Conservation (phyloP, 768 basidiomycete species). For the Cyathus striatus region DNA sequence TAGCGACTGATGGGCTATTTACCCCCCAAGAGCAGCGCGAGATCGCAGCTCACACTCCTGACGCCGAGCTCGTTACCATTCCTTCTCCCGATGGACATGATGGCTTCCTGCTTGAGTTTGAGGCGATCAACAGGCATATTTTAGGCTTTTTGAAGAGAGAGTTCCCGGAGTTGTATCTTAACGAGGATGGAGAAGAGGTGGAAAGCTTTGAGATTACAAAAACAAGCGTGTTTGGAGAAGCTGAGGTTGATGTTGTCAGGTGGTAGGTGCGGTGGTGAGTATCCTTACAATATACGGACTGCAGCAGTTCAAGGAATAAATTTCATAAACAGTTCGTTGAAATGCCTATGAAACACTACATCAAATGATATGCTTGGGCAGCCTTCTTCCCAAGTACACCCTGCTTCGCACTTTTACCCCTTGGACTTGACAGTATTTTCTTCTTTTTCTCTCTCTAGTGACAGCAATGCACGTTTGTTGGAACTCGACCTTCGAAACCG, state of each 20-base stretch:
- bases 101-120: constrained; percentile 95
- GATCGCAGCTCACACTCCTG: constrained; percentile 75
- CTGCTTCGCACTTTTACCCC: no score
- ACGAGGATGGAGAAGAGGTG: constrained; percentile 35
- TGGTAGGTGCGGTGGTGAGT: no score
- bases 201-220: constrained; percentile 74
- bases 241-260: constrained; percentile 67
- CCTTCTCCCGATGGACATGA: constrained; percentile 91
- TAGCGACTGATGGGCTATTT: constrained; percentile 93
- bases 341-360: no score
- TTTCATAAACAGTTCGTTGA: no score
- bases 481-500: no score
- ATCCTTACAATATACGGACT: no score
- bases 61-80: constrained; percentile 77
- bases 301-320: no score
- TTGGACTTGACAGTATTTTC: no score
- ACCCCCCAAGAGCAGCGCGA: constrained; percentile 85
- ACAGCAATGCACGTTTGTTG: no score
- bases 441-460: no score
- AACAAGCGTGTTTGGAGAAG: constrained; percentile 95
- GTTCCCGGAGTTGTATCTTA: constrained; percentile 15
- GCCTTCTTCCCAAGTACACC: no score
- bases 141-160: constrained; percentile 59
- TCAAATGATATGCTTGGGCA: no score
- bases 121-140: constrained; percentile 82